Conservation (phyloP, 345 rosid genomes). For the Cardamine occulta region DNA sequence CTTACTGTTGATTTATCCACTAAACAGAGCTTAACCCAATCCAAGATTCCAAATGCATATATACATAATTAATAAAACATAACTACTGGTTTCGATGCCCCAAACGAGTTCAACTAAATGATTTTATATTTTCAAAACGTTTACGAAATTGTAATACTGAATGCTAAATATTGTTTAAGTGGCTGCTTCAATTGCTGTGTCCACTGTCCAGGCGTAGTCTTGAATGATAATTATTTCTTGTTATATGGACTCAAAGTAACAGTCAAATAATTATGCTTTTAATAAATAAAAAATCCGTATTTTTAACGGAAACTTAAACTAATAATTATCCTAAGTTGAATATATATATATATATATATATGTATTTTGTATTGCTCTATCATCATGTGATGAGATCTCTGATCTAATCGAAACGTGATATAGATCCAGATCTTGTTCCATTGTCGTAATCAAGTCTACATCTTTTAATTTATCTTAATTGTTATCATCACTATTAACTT, state of each 20-base stretch:
- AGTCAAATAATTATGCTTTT: not conserved
- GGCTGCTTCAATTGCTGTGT: not conserved
- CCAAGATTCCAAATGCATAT: slow-evolving; percentile 23
- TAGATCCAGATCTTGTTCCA: slow-evolving; percentile 39
- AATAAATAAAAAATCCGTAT: not conserved
- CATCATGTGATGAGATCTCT: slow-evolving; percentile 42
- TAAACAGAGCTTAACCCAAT: slow-evolving; percentile 25
- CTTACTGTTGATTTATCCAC: slow-evolving; percentile 24
- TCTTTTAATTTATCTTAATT: slow-evolving; percentile 27
- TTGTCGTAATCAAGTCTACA: slow-evolving; percentile 27
- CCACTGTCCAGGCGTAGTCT: not conserved
- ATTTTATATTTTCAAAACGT: not conserved
- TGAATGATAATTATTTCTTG: slow-evolving; percentile 4
- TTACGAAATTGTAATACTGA: not conserved
- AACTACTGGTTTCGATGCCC: not conserved
- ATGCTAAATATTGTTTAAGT: not conserved
- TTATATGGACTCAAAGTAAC: not conserved
- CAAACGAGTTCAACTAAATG: not conserved
- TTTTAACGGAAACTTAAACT: not conserved
- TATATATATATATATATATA: not conserved
- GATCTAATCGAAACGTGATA: slow-evolving; percentile 39
- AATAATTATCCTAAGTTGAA: slow-evolving; percentile 17
- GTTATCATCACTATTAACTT: slow-evolving; percentile 29
- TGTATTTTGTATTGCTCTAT: slow-evolving; percentile 19
- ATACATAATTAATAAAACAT: not conserved